Evolutionary conservation across 495 filamentous ascomycete genomes (phyloP).

Genomic region (Podospora pseudoanserina): DNA sequence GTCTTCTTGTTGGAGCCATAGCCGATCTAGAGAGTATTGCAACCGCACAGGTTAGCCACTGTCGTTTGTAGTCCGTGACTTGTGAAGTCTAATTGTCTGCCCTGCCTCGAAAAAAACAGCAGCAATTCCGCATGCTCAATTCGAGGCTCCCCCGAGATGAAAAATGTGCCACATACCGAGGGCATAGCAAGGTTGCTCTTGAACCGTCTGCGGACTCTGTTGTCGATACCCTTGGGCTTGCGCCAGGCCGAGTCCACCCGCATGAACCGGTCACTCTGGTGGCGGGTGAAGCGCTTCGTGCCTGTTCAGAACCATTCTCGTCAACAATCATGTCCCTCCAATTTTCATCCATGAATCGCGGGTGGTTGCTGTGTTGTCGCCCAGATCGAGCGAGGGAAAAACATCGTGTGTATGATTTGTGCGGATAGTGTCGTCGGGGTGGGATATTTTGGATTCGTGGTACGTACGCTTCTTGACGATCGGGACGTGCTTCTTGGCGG

Average conservation of each 20-base stretch:
- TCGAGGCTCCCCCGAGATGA: neutral
- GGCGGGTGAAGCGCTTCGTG: slow-evolving; percentile 87
- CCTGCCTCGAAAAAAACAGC: neutral
- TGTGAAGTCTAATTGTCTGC: slow-evolving; percentile 10
- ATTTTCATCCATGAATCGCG: slow-evolving; percentile 4
- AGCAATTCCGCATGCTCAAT: neutral
- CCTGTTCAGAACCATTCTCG: slow-evolving; percentile 47
- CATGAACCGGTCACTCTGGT: slow-evolving; percentile 96
- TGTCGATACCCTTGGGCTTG: slow-evolving; percentile 99
- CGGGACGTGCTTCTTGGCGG: slow-evolving; percentile 97
- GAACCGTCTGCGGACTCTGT: slow-evolving; percentile 80
- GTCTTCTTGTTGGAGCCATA: slow-evolving; percentile 99
- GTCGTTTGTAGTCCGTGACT: slow-evolving; percentile 1
- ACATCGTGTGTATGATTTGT: slow-evolving; percentile 6
- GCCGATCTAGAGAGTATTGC: slow-evolving; percentile 65
- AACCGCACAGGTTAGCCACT: slow-evolving; percentile 19
- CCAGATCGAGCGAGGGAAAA: slow-evolving; percentile 4
- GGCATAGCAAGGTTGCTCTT: slow-evolving; percentile 95
- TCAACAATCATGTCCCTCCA: slow-evolving; percentile 21
- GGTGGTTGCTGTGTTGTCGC: slow-evolving; percentile 8
- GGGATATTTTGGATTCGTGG: slow-evolving; percentile 14
- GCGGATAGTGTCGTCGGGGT: slow-evolving; percentile 16
- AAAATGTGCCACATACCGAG: slow-evolving; percentile 65
- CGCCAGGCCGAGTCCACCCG: slow-evolving; percentile 83
- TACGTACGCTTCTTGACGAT: slow-evolving; percentile 99